phyloP scores from a whole-genome alignment of 163 green algal genomes.

The Coccomyxa subellipsoidea region DNA sequence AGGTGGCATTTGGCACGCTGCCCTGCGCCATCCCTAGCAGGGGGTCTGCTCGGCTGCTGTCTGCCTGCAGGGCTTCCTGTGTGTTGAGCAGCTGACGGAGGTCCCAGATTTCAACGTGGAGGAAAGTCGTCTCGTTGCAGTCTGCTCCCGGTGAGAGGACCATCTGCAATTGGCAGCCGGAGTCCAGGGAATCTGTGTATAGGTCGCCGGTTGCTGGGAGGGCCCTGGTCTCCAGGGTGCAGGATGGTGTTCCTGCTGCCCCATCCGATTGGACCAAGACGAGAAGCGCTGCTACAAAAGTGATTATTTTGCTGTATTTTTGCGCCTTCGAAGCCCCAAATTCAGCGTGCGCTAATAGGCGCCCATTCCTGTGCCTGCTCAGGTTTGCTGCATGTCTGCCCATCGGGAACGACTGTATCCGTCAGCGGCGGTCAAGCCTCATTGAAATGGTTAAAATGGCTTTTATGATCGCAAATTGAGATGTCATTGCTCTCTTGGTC shows the following conservation, averaged over 20 bases:
- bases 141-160: not conserved
- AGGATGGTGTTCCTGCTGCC: not conserved
- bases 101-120: not conserved
- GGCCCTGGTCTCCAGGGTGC: not conserved
- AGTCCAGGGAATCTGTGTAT: not conserved
- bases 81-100: not conserved
- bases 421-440: no score
- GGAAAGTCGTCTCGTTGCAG: not conserved
- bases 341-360: not conserved
- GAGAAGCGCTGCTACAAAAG: not conserved
- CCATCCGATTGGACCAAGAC: not conserved
- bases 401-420: not conserved
- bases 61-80: not conserved
- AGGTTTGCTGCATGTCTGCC: not conserved
- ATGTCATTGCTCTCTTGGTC: no score
- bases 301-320: not conserved
- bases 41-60: not conserved
- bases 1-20: not conserved
- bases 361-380: not conserved
- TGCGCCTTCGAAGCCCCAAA: not conserved
- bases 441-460: no score
- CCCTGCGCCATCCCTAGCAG: not conserved
- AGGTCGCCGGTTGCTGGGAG: not conserved
- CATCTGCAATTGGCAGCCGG: conserved; percentile 2
- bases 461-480: no score